Conservation (phyloP, 441 rosid genomes). For the Mallotus japonicus region DNA sequence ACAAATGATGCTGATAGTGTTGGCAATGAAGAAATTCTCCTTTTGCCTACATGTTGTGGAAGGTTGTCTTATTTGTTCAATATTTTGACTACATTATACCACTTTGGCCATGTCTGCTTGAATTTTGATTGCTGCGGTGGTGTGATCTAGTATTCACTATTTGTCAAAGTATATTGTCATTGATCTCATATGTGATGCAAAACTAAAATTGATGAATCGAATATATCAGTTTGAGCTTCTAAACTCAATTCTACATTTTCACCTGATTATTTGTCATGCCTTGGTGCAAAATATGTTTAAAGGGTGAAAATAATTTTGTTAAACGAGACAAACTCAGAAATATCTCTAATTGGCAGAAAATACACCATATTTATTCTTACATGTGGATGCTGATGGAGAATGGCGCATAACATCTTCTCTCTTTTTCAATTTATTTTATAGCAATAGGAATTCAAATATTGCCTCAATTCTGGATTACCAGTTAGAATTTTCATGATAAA, state of each 20-base stretch:
- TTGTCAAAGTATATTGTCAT: not conserved
- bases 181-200: not conserved
- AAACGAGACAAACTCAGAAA: not conserved
- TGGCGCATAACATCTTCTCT: not conserved
- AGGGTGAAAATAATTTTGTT: not conserved
- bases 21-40: conserved; percentile 49
- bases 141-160: not conserved
- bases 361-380: not conserved
- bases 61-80: conserved; percentile 40
- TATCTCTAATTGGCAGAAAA: not conserved
- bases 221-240: not conserved
- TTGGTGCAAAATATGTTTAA: not conserved
- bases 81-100: not conserved
- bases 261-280: not conserved
- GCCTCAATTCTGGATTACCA: not conserved
- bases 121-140: not conserved
- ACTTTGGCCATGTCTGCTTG: conserved; percentile 1
- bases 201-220: not conserved
- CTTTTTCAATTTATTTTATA: not conserved
- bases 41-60: conserved; percentile 66
- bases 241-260: not conserved
- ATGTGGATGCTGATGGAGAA: not conserved
- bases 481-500: conserved; percentile 12
- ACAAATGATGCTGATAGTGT: conserved; percentile 40
- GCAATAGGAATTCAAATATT: not conserved